These are phyloP conservation scores for Tolypocladium endophyticum DNA, from an alignment of 2,329 filamentous ascomycete species.

Conservation along the genomic window DNA sequence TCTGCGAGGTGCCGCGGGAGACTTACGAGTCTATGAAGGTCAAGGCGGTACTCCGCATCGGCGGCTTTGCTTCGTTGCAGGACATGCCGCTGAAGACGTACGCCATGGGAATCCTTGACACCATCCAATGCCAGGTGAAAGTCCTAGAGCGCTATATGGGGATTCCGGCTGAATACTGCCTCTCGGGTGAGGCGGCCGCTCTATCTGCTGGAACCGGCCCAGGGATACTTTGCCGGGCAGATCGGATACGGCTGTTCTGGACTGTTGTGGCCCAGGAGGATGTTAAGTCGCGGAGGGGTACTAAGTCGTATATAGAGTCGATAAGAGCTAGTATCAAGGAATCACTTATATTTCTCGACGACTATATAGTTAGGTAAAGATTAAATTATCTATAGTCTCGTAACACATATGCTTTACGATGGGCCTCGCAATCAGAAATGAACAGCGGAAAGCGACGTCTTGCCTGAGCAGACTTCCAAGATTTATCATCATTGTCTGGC, in stretches of 20 bases:
- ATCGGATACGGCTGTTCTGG: conserved; percentile 9
- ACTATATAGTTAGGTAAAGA: conserved; percentile 1
- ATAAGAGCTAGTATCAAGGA: conserved; percentile 11
- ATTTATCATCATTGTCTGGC: no score
- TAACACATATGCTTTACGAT: no score
- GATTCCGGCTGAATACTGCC: conserved; percentile 9
- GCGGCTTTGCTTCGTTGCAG: conserved; percentile 10
- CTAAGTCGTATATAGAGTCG: conserved; percentile 11
- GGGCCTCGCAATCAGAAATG: no score
- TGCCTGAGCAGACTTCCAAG: no score
- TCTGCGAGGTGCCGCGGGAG: conserved; percentile 7
- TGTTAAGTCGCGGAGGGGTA: conserved; percentile 8
- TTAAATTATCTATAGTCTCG: no score
- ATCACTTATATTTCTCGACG: conserved; percentile 8
- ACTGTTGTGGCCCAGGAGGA: conserved; percentile 10
- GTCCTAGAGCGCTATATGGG: conserved; percentile 10
- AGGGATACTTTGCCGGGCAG: not conserved
- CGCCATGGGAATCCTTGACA: conserved; percentile 10
- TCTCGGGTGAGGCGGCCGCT: conserved; percentile 5
- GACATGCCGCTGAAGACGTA: conserved; percentile 12
- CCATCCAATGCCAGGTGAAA: conserved; percentile 9
- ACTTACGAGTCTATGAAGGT: conserved; percentile 9
- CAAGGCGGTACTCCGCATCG: conserved; percentile 13
- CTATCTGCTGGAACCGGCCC: conserved; percentile 1
- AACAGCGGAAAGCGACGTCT: no score